phyloP scores from a whole-genome alignment of 1,139 yeast species.

The Pichia sp. region DNA sequence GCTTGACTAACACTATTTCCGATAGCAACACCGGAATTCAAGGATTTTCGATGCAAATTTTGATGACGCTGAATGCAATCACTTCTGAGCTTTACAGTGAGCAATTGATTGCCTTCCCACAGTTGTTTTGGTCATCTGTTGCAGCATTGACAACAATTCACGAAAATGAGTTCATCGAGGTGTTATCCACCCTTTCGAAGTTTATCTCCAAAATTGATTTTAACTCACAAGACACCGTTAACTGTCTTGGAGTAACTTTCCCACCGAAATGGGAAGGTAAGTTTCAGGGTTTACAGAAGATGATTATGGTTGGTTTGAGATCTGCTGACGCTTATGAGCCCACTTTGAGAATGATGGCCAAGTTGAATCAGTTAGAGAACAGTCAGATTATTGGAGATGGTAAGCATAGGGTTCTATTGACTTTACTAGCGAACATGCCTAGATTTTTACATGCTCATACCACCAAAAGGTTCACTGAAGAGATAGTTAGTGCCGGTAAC shows the following conservation, averaged over 20 bases:
- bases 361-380: slow-evolving; percentile 57
- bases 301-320: slow-evolving; percentile 73
- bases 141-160: slow-evolving; percentile 88
- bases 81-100: slow-evolving; percentile 78
- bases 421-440: slow-evolving; percentile 75
- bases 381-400: slow-evolving; percentile 76
- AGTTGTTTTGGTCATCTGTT: slow-evolving; percentile 90
- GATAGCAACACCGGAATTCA: slow-evolving; percentile 87
- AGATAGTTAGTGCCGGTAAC: slow-evolving; percentile 52
- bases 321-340: slow-evolving; percentile 78
- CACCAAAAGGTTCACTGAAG: slow-evolving; percentile 41
- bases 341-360: slow-evolving; percentile 65
- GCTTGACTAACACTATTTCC: slow-evolving; percentile 87
- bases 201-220: slow-evolving; percentile 82
- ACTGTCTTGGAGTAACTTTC: slow-evolving; percentile 74
- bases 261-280: slow-evolving; percentile 97
- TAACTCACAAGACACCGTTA: slow-evolving; percentile 79
- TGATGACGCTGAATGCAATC: slow-evolving; percentile 90
- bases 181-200: slow-evolving; percentile 71
- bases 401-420: slow-evolving; percentile 59
- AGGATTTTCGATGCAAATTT: slow-evolving; percentile 94
- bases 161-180: slow-evolving; percentile 90
- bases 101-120: slow-evolving; percentile 82
- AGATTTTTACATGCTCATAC: slow-evolving; percentile 77
- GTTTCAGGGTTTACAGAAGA: slow-evolving; percentile 80